Evolutionary conservation across 768 basidiomycete genomes (phyloP), one percentile per base, ranked within the genome.

Genomic region (Lactifluus volemus): DNA sequence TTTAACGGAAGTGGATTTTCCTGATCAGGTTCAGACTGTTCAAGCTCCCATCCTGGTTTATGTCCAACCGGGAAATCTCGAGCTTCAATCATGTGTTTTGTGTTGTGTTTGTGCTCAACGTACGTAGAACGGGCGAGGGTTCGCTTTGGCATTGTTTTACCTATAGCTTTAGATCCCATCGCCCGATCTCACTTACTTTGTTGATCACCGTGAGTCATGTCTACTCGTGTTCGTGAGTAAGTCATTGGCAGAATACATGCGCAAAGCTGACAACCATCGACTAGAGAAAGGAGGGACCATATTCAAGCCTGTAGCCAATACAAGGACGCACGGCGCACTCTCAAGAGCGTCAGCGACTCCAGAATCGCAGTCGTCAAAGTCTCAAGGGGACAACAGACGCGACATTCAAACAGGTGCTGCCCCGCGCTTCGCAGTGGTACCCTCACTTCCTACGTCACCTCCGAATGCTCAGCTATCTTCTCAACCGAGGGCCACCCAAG

Each of bases 261-360:
- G n/a, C 54, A 49, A 8, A 64, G 57, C 50, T 65, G 3, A 54
- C 19, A 12, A 44, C 14, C 44, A 19, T 52, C 56, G 19, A 32
- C 10, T 66, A 90, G 88, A 89, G 69, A 90, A 90, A 69, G 88
- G 88, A 15, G 76, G 79, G 8, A 78, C 83, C 5, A 70, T 88
- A 56, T 90, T 90, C 66, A 81, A 79, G 68, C 88, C 88, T n/a
- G 77, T 86, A 4, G 76, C 74, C 14, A 85, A 83, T 68, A 72
- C 80, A 9, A 77, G 85, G 50, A 67, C 78, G 14, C 82, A 84
- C 10, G 10, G 30, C 53, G 58, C 12, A 64, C 64, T 15, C 59
- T 62, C 47, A 65, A 63, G 52, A 29, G 45, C 54, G 2, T 71
- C 72, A n/a, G 64, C 56, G 5, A 59, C 64, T 14, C 68, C 67